A percentile compares a stretch with the other conserved stretches of the same genome.
Evolutionary conservation across 805 yeast species (phyloP).

Genomic region (Hanseniaspora taiwanica): DNA sequence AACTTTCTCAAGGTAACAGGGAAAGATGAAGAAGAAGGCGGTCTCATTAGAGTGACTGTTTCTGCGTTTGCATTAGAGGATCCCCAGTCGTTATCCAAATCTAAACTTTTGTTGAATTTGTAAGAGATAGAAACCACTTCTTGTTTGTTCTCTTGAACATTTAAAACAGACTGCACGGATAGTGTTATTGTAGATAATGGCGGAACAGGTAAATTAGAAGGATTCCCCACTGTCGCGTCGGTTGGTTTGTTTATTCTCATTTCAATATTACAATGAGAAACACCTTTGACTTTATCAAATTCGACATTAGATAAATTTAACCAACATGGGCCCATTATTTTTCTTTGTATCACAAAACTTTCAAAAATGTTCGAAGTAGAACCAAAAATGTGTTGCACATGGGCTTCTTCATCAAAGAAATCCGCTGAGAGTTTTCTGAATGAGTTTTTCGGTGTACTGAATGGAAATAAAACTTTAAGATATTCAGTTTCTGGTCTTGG

Average conservation of each 20-base stretch:
- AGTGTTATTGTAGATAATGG: constrained; percentile 61
- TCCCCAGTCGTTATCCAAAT: constrained; percentile 43
- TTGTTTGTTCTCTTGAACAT: constrained; percentile 60
- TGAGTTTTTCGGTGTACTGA: constrained; percentile 42
- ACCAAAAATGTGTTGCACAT: constrained; percentile 53
- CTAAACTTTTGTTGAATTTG: constrained; percentile 62
- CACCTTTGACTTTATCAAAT: constrained; percentile 41
- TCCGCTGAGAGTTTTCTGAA: constrained; percentile 42
- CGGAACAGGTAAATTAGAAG: constrained; percentile 39
- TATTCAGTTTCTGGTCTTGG: constrained; percentile 67
- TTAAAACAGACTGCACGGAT: constrained; percentile 70
- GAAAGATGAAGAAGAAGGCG: constrained; percentile 47
- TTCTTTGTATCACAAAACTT: constrained; percentile 66
- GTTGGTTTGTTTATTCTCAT: constrained; percentile 40
- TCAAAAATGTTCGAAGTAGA: constrained; percentile 64
- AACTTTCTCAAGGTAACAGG: constrained; percentile 65
- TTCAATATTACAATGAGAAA: constrained; percentile 76
- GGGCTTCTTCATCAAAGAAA: constrained; percentile 57
- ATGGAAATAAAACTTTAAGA: constrained; percentile 66
- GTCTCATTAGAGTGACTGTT: constrained; percentile 67
- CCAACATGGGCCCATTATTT: constrained; percentile 98
- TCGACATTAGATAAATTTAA: constrained; percentile 55
- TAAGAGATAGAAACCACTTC: constrained; percentile 77
- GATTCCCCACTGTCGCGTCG: constrained; percentile 24
- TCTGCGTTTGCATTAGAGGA: not conserved